A percentile compares a stretch with the other conserved stretches of the same genome.
Evolutionary conservation across 108 stramenopile genomes (phyloP).

Genomic region (Nitzschia sp.): DNA sequence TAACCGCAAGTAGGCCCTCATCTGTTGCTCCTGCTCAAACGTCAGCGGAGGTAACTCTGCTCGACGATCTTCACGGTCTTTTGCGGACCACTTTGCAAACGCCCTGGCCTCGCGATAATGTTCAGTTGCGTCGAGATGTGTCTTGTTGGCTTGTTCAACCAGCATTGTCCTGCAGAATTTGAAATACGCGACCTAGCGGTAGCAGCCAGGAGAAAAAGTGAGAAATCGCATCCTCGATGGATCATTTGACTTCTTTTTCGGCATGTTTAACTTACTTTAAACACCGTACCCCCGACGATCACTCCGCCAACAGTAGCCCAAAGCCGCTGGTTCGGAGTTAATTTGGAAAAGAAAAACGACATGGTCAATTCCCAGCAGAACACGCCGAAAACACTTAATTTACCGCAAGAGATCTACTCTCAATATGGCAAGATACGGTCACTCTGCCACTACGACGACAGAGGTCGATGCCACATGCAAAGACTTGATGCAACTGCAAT

Average conservation of each 20-base stretch:
- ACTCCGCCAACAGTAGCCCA: slow-evolving; percentile 41
- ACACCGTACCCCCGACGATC: slow-evolving; percentile 46
- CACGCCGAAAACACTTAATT: too few species aligned
- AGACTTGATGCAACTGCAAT: too few species aligned
- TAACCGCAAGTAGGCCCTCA: slow-evolving; percentile 67
- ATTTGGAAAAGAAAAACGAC: slow-evolving; percentile 8
- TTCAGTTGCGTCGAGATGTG: slow-evolving; percentile 60
- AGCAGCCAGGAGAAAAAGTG: neutral
- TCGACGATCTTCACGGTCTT: slow-evolving; percentile 51
- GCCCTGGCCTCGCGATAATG: slow-evolving; percentile 59
- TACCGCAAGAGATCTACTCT: too few species aligned
- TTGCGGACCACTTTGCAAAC: slow-evolving; percentile 54
- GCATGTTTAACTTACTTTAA: too few species aligned
- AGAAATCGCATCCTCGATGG: too few species aligned
- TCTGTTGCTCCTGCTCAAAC: slow-evolving; percentile 57
- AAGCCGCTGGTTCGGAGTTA: slow-evolving; percentile 23
- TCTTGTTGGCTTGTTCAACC: slow-evolving; percentile 52
- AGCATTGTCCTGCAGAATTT: slow-evolving; percentile 58
- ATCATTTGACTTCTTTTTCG: too few species aligned
- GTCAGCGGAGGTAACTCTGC: slow-evolving; percentile 55
- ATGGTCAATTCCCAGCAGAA: too few species aligned
- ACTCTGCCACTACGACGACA: too few species aligned
- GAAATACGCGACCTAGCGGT: slow-evolving; percentile 52
- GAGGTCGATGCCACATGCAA: too few species aligned
- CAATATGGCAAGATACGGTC: too few species aligned